Conservation (phyloP, 768 basidiomycete species). For the Auricularia cornea region DNA sequence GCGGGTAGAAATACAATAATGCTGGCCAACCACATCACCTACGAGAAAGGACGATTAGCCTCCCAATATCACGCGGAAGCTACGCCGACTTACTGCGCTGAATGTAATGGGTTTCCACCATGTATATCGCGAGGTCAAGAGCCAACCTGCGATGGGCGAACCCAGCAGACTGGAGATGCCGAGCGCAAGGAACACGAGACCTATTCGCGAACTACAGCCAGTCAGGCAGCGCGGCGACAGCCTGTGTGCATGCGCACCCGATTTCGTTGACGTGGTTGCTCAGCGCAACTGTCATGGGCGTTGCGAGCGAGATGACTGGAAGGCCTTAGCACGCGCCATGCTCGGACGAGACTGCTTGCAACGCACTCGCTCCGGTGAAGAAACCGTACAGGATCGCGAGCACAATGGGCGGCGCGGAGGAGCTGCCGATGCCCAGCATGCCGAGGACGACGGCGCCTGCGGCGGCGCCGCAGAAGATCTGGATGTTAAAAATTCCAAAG, state of each 20-base stretch:
- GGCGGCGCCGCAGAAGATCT: slow-evolving; percentile 34
- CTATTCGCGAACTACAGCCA: not conserved
- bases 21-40: no score
- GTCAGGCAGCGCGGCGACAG: not conserved
- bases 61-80: not conserved
- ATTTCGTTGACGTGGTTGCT: not conserved
- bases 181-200: not conserved
- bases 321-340: no score
- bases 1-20: no score
- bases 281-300: not conserved
- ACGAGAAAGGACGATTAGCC: no score
- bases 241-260: not conserved
- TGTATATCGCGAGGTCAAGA: not conserved
- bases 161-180: not conserved
- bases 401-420: slow-evolving; percentile 13
- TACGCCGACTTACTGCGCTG: not conserved
- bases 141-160: not conserved
- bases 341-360: no score
- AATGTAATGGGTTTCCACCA: not conserved
- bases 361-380: slow-evolving; percentile 36
- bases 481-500: slow-evolving; percentile 38
- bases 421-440: not conserved
- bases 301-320: not conserved
- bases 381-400: slow-evolving; percentile 39
- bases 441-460: slow-evolving; percentile 21